These are phyloP conservation scores for Tylopilus rubrobrunneus DNA, from an alignment of 768 basidiomycete species.

Conservation along the genomic window DNA sequence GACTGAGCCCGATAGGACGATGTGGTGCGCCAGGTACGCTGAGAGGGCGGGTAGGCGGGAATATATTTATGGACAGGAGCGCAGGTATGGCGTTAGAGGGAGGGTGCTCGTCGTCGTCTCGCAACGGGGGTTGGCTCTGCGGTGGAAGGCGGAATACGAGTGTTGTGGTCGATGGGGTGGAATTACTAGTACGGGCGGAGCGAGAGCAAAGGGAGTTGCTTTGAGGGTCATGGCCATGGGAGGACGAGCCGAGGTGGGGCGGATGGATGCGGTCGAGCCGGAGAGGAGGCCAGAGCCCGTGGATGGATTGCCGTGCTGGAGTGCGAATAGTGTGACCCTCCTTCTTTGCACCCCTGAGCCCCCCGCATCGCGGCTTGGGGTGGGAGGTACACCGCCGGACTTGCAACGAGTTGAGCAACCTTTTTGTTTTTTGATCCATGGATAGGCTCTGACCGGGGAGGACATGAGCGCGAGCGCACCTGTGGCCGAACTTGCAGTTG, in stretches of 20 bases:
- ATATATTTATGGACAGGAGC: slow-evolving; percentile 27
- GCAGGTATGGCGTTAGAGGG: slow-evolving; percentile 10
- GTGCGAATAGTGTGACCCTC: slow-evolving; percentile 27
- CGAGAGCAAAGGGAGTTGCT: slow-evolving; percentile 73
- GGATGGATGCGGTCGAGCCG: slow-evolving; percentile 60
- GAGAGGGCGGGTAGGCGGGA: slow-evolving; percentile 51
- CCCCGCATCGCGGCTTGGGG: slow-evolving; percentile 26
- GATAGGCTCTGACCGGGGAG: slow-evolving; percentile 91
- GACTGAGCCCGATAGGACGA: slow-evolving; percentile 25
- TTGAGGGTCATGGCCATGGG: slow-evolving; percentile 68
- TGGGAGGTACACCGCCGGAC: slow-evolving; percentile 36
- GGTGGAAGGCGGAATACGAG: neutral
- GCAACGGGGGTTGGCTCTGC: neutral
- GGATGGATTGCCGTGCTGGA: slow-evolving; percentile 11
- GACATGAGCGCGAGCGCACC: slow-evolving; percentile 93
- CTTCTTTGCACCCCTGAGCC: slow-evolving; percentile 35
- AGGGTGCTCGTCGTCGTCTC: slow-evolving; percentile 1
- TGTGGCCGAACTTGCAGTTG: slow-evolving; percentile 74
- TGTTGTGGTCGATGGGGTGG: too few relatives aligned
- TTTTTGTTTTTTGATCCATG: slow-evolving; percentile 98
- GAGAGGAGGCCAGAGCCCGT: slow-evolving; percentile 27
- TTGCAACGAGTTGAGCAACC: slow-evolving; percentile 68
- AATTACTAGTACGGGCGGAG: too few relatives aligned
- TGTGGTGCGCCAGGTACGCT: slow-evolving; percentile 49
- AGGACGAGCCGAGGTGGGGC: slow-evolving; percentile 45